These are phyloP conservation scores for Beta corolliflora DNA, from an alignment of 179 eudicot genomes.

Conservation along the genomic window DNA sequence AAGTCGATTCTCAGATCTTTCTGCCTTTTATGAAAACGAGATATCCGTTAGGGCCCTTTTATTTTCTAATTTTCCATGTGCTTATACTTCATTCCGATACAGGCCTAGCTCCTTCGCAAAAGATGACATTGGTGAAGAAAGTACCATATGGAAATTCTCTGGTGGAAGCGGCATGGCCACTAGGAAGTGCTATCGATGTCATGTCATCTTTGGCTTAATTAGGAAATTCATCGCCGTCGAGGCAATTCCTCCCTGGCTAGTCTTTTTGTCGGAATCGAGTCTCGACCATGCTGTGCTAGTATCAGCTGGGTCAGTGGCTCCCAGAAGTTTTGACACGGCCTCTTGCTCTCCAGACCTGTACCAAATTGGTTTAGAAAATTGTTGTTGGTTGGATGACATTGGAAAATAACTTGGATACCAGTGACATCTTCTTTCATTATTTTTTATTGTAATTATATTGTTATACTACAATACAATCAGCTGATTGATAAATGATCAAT, in stretches of 20 bases:
- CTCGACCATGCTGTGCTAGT: slow-evolving; percentile 10
- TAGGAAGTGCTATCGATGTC: slow-evolving; percentile 95
- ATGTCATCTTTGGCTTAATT: slow-evolving; percentile 56
- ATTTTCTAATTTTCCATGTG: neutral
- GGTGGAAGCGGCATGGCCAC: slow-evolving; percentile 98
- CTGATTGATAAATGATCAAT: slow-evolving; percentile 21
- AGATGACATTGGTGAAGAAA: slow-evolving; percentile 88
- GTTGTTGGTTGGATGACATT: slow-evolving; percentile 26
- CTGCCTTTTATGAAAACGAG: neutral
- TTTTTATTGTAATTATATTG: slow-evolving; percentile 24
- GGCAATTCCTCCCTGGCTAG: slow-evolving; percentile 1
- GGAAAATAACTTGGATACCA: slow-evolving; percentile 7
- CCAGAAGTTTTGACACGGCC: slow-evolving; percentile 32
- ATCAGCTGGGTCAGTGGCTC: slow-evolving; percentile 12
- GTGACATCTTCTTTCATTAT: slow-evolving; percentile 14
- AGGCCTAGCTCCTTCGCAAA: slow-evolving; percentile 76
- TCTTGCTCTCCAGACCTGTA: slow-evolving; percentile 22
- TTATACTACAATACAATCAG: slow-evolving; percentile 8
- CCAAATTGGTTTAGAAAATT: slow-evolving; percentile 26
- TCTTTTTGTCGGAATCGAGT: slow-evolving; percentile 17
- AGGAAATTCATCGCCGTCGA: neutral
- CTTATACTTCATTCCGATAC: slow-evolving; percentile 19
- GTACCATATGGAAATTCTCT: slow-evolving; percentile 61
- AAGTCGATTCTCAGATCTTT: slow-evolving; percentile 32
- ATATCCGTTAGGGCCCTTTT: neutral